Base-by-base conservation (phyloP, 768 basidiomycete species). In the Thelephora aurantiotincta region DNA sequence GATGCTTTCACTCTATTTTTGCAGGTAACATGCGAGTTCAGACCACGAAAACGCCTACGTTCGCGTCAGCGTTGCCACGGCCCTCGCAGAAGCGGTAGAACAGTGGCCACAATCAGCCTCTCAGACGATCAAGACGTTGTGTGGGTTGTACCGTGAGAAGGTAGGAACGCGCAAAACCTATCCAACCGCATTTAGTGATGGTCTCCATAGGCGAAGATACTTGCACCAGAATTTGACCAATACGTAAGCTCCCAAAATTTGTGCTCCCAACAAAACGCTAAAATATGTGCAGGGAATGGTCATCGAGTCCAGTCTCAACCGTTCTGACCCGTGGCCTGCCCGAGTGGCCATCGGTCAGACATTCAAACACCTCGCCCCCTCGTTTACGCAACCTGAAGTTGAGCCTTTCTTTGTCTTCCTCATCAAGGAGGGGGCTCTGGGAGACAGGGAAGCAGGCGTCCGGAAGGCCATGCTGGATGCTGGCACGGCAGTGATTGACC, bases 201-300 rank as follows among this genome's bases (percentile, higher is more conserved):
- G 6, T 36, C 12, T 35, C 33, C 16, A 6, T 48, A 86, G 84
- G 87, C 90, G 2, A 91, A 83, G 61, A 73, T 87, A 35, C 73
- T 94, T 3, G 80, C 82, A 3, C 92, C 93, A 0, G 89, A 96
- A 61, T 97, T 87, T 57, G 96, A 98, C 60, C 68, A 83, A 73
- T 99, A 85, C 63, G 90, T 91, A 47, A 42, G 82, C 65, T 1
- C 6, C 41, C 19, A n/a, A 37, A 6, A 6, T 35, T 16, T 44
- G 19, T 14, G 20, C 35, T n/a, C 36, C 58, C 5, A 52, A 14
- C 6, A 12, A 30, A 23, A 35, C 37, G 13, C 33, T 48, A 38
- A 51, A 44, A 51, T 19, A 35, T 43, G 44, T 35, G 19, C 52
- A 92, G 90, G 96, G 96, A 13, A 94, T 98, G 86, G 74, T 98